A percentile compares a stretch with the other conserved stretches of the same genome.
Evolutionary conservation across 108 stramenopile species (phyloP).

Genomic region (Asterionellopsis glacialis): DNA sequence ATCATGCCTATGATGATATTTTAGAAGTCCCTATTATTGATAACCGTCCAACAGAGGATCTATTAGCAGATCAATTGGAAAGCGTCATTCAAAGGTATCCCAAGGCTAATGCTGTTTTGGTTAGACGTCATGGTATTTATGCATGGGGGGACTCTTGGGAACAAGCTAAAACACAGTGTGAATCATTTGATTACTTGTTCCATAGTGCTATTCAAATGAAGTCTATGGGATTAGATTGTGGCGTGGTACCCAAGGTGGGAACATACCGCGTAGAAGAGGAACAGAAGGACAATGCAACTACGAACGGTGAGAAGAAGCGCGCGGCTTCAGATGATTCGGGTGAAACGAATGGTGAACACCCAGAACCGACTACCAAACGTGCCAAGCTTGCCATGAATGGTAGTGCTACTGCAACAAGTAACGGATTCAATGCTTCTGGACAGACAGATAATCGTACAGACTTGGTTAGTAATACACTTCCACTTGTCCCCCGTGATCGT

Average conservation of each 20-base stretch:
- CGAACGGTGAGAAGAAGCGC: no score
- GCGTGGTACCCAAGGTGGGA: slow-evolving; percentile 36
- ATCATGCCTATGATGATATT: slow-evolving; percentile 84
- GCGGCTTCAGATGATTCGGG: no score
- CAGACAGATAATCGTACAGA: slow-evolving; percentile 45
- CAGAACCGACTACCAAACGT: slow-evolving; percentile 27
- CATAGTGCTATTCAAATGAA: slow-evolving; percentile 71
- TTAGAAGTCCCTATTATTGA: slow-evolving; percentile 95
- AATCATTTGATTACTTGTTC: slow-evolving; percentile 95
- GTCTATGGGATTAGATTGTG: slow-evolving; percentile 66
- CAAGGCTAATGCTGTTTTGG: slow-evolving; percentile 87
- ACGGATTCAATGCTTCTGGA: slow-evolving; percentile 50
- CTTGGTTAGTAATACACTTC: slow-evolving; percentile 37
- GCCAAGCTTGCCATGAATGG: slow-evolving; percentile 14
- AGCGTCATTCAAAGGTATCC: slow-evolving; percentile 75
- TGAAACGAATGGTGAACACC: no score
- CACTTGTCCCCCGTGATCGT: slow-evolving; percentile 66
- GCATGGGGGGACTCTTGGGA: slow-evolving; percentile 97
- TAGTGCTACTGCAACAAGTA: neutral
- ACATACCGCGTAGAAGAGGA: slow-evolving; percentile 42
- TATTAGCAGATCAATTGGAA: slow-evolving; percentile 83
- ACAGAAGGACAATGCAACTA: no score
- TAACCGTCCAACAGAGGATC: slow-evolving; percentile 90
- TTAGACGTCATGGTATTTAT: slow-evolving; percentile 91
- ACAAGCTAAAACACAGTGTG: slow-evolving; percentile 93